Evolutionary conservation across 176 grass and related monocot species (phyloP), one percentile per base, ranked within the genome.

Genomic region (Metroxylon sagu): DNA sequence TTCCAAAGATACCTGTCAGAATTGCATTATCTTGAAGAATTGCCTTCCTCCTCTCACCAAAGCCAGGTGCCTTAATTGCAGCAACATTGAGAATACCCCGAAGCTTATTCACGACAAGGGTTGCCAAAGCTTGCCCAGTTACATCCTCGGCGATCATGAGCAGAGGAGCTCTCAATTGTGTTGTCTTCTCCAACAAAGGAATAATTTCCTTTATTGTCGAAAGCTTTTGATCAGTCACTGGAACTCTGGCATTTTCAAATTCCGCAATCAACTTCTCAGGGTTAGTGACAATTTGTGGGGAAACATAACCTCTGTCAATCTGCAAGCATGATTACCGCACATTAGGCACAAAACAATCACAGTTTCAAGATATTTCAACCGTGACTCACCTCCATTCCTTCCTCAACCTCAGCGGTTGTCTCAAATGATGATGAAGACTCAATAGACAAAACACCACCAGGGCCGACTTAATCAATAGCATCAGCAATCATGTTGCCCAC

Each of bases 21-120:
- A 82, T 89, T 53, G 86, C 86, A 72, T 85, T 82, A 56, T 89
- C 86, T 62, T 85, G 82, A 64, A 89, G 86, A 21, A 85, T 68
- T 53, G 82, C 74, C 58, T 82, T 89, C 55, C 78, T 65, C 2
- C 86, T 69, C 50, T 89, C 82, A 78, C 74, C 86, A 50, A 89
- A 85, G 60, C 82, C 84, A 69, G 86, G 86, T 61, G 82, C 82
- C 68, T 89, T 89, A 59, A 89, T 85, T 0, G 82, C 82, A n/a
- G 78, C 86, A 61, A 85, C 77, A 53, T 85, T 82, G 14, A 89
- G 68, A 59, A 85, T 82, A 68, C 86, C 78, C 27, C 75, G 57
- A 16, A 89, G 75, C 74, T 89, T 85, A 62, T 85, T 89, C 62
- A 89, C 86, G 70, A 85, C 86, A 65, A 85, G 78, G 54, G 82